Evolutionary conservation across 805 yeast genomes (phyloP), one percentile per base, ranked within the genome.

Genomic region (Suhomyces canberraensis): DNA sequence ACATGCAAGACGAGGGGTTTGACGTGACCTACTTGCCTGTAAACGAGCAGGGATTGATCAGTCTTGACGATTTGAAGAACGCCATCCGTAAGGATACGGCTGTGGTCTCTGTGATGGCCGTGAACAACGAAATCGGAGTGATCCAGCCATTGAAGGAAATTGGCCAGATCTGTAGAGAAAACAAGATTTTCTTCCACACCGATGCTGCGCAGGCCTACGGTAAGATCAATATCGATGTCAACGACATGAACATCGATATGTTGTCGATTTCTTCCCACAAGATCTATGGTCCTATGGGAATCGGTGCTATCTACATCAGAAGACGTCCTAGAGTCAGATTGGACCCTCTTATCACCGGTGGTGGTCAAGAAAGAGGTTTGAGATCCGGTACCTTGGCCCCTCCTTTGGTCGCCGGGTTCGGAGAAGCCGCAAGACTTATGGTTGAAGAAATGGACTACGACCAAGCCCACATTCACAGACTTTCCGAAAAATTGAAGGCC

Each of bases 181-280:
- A 87, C 59, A 93, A 93, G 69, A 84, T 93, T 27, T 93, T 90
- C 56, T 93, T 93, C 82, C 98, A 93, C 67, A 83, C 98, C 8
- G 98, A 93, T 59, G 95, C 85, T 39, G 98, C 98, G 11, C 98
- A 93, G 67, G 98, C 96, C 3, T 87, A 81, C 57, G 98, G 98
- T 44, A 93, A 93, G 64, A 79, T 93, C 39, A 87, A 88, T 39
- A 65, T 93, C 38, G 96, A 93, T 58, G 98, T 93, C 44, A 89
- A 93, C 68, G 84, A 83, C 51, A 78, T 81, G 81, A 90, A 93
- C 61, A 86, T 93, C 50, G 98, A 93, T 63, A 66, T 91, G 48
- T 71, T 93, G 81, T 88, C 96, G 16, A 84, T 93, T 43, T 87
- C 96, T 1, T 90, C 96, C 2, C 98, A 93, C 67, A 93, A 93